A percentile compares a stretch with the other conserved stretches of the same genome.
phyloP scores from a whole-genome alignment of 176 grass and related monocot species.

The Bonia amplexicaulis region DNA sequence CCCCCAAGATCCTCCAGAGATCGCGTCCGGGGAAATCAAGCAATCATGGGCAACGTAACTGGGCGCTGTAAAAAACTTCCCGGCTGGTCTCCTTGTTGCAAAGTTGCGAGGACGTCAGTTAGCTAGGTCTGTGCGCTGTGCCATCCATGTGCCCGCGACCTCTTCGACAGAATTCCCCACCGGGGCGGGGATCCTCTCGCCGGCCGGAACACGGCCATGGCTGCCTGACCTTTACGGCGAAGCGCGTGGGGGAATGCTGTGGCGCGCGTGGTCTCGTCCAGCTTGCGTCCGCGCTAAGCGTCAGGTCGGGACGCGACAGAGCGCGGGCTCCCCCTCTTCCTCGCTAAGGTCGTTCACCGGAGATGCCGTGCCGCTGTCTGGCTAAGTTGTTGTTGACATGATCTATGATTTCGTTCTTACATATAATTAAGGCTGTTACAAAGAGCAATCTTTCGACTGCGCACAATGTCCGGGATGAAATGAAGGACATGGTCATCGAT shows the following conservation, averaged over 20 bases:
- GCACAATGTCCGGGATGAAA: background rate
- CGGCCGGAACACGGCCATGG: conserved; percentile 7
- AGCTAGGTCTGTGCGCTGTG: background rate
- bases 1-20: background rate
- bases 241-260: background rate
- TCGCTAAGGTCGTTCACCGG: background rate
- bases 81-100: background rate
- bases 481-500: background rate
- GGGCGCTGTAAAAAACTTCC: background rate
- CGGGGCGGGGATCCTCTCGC: background rate
- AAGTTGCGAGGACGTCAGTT: background rate
- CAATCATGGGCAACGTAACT: background rate
- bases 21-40: background rate
- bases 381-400: background rate
- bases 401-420: background rate
- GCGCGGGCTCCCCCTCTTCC: background rate
- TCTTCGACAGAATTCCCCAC: conserved; percentile 49
- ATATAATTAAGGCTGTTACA: background rate
- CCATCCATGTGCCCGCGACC: conserved; percentile 31
- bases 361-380: background rate
- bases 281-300: background rate
- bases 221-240: background rate
- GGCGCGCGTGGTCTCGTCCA: background rate
- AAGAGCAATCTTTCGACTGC: background rate
- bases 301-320: background rate